These are phyloP conservation scores for Monilinia polystroma DNA, from an alignment of 2,329 filamentous ascomycete species.

Conservation along the genomic window DNA sequence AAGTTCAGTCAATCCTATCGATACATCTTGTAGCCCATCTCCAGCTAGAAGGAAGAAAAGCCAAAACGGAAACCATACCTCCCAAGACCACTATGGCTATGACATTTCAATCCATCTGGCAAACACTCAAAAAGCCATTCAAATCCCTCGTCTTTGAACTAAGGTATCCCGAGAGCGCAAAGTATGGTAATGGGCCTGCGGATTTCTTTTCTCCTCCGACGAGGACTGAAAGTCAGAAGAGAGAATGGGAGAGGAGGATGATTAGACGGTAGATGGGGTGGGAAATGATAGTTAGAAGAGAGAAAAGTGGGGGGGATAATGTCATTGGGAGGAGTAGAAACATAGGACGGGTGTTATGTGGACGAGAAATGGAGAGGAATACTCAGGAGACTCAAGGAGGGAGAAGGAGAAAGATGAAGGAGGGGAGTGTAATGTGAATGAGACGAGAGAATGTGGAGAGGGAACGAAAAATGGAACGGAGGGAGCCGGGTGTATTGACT, in stretches of 20 bases:
- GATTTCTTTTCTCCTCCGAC: constrained; percentile 3
- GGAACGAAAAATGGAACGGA: background rate
- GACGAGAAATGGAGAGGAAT: too few species aligned
- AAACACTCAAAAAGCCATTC: constrained; percentile 3
- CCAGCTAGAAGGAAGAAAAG: too few species aligned
- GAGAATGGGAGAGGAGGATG: constrained; percentile 12
- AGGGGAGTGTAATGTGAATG: too few species aligned
- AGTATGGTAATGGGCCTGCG: background rate
- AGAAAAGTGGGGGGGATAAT: background rate
- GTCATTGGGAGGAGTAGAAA: too few species aligned
- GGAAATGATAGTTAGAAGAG: background rate
- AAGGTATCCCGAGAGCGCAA: background rate
- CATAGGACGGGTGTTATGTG: too few species aligned
- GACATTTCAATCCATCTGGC: too few species aligned
- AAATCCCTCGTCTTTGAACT: background rate
- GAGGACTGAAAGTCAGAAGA: background rate
- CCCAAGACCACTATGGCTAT: too few species aligned
- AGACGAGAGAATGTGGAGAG: too few species aligned
- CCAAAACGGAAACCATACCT: too few species aligned
- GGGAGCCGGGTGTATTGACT: background rate
- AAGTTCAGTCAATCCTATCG: too few species aligned
- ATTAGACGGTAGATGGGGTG: constrained; percentile 7
- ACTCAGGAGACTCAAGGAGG: too few species aligned
- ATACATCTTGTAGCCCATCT: too few species aligned
- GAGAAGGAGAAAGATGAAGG: background rate